Base-by-base conservation (phyloP, 768 basidiomycete species). In the Porpolomopsis calyptriformis region DNA sequence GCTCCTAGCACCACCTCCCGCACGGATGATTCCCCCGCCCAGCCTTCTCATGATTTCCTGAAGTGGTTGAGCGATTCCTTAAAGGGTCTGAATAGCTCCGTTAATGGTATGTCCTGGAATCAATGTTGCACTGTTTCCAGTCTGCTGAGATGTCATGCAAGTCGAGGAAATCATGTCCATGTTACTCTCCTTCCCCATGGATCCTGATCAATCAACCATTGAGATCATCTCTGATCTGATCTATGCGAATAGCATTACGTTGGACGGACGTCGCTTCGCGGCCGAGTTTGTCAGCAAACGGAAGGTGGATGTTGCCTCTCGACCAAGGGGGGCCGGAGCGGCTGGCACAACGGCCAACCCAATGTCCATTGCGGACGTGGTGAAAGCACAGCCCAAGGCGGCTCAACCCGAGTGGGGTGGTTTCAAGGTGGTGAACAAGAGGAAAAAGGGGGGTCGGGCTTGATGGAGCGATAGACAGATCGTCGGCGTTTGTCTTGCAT, bases 121-220 rank as follows among this genome's bases (percentile, higher is more conserved):
- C 29, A 23, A 20, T 36, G 14, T 25, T 39, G 10, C 43, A 26
- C 25, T 20, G 11, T 10, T 33, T 44, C 3, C 46, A 35, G 11
- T 27, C 37, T 22, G 26, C 41, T 47, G 10, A 52, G 36, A 12
- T 53, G 35, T 44, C 25, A n/a, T 47, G 38, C 7, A 46, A 96
- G 93, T 94, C 44, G 96, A 98, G 60, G 96, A 98, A 54, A 92
- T 98, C 59, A 82, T 90, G 57, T 82, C 86, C 38, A 94, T 98
- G 90, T 69, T 99, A 19, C 75, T 99, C 20, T 81, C 86, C 1
- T 98, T 99, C 71, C 87, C 94, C 2, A 64, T 97, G 42, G 92
- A 98, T 52, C 87, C 85, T 16, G 87, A 85, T 55, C 67, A 77
- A 54, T 79, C 77, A 12, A 89, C 85, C 0, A 65, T 79, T 36